Evolutionary conservation across 1,284 basidiomycete species (phyloP).

Genomic region (Fomitopsis schrenkii): DNA sequence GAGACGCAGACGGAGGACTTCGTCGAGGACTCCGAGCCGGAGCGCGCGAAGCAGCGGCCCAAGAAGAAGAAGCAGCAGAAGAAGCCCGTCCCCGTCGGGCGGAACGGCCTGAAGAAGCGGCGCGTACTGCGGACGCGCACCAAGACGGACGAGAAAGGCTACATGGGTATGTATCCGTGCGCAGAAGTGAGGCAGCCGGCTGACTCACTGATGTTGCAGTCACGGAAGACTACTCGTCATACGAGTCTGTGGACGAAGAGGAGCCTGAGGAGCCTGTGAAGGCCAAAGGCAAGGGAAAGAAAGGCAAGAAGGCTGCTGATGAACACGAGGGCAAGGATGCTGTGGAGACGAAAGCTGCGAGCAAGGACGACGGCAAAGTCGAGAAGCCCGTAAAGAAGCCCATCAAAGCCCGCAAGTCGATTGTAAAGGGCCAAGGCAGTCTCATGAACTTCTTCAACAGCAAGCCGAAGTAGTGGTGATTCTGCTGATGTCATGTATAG

Average conservation of each 20-base stretch:
- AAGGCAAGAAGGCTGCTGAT: constrained; percentile 12
- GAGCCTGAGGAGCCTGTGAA: constrained; percentile 27
- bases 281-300: constrained; percentile 29
- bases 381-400: constrained; percentile 31
- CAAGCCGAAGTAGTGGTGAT: constrained; percentile 13
- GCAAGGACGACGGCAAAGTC: neutral
- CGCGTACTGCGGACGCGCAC: constrained; percentile 55
- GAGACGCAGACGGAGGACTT: constrained; percentile 18
- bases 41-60: constrained; percentile 34
- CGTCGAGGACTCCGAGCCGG: constrained; percentile 31
- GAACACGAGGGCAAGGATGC: neutral
- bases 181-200: neutral
- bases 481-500: neutral
- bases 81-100: constrained; percentile 60
- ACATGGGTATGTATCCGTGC: constrained; percentile 45
- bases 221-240: constrained; percentile 73
- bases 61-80: constrained; percentile 48
- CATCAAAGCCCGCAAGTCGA: constrained; percentile 28
- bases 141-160: constrained; percentile 61
- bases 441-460: constrained; percentile 28
- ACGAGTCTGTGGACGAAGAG: constrained; percentile 71
- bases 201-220: constrained; percentile 33
- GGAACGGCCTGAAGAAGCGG: constrained; percentile 71
- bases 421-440: constrained; percentile 22
- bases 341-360: neutral